phyloP scores from a whole-genome alignment of 176 grass and related monocot species.

The Melocanna baccifera region DNA sequence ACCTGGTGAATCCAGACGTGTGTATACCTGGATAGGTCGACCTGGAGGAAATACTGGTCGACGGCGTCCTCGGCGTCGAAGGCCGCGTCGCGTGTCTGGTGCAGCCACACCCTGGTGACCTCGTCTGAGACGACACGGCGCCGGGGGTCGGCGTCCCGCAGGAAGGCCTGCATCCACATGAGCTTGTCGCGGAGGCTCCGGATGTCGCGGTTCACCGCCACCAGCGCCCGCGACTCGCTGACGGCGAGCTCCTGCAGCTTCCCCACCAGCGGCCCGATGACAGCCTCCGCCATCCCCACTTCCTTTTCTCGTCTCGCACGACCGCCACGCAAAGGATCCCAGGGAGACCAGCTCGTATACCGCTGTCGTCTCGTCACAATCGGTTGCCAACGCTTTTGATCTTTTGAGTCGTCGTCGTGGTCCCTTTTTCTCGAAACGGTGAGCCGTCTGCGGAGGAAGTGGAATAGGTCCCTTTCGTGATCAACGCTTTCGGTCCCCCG shows the following conservation, averaged over 20 bases:
- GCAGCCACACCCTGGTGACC: constrained; percentile 11
- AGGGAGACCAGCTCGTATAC: neutral
- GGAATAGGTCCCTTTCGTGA: neutral
- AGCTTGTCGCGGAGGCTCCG: constrained; percentile 29
- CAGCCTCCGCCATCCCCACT: constrained; percentile 8
- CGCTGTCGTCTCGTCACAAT: neutral
- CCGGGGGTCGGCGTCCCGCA: constrained; percentile 11
- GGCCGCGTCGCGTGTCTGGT: constrained; percentile 18
- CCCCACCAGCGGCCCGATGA: constrained; percentile 22
- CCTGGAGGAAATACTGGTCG: constrained; percentile 4
- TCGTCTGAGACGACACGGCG: neutral
- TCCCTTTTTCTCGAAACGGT: too few relatives aligned
- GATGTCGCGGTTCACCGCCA: constrained; percentile 17
- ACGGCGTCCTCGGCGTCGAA: constrained; percentile 37
- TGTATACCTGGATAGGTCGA: constrained; percentile 16
- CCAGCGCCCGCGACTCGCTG: neutral
- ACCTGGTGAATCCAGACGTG: neutral
- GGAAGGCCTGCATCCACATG: constrained; percentile 41
- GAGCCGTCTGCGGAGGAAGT: neutral
- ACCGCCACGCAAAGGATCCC: neutral
- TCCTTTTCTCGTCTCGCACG: neutral
- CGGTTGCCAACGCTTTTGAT: neutral
- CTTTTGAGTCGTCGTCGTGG: too few relatives aligned
- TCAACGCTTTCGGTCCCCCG: too few relatives aligned
- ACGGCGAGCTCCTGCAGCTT: neutral